Evolutionary conservation across 441 rosid species (phyloP), one percentile per base, ranked within the genome.

Genomic region (Arabidopsis lyrata): DNA sequence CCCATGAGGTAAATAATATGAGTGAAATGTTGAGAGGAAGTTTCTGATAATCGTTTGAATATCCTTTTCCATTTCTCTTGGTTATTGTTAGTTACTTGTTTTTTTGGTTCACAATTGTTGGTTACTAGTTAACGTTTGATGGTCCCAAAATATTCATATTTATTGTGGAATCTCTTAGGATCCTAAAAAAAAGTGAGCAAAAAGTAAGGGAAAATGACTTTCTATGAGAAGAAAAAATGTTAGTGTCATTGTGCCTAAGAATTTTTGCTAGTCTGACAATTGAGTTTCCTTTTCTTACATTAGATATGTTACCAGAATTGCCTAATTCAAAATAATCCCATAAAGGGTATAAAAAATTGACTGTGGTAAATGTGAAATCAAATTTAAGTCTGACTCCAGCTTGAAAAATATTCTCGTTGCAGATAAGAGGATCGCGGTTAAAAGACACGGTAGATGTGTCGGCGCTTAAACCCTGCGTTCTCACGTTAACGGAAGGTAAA

Each of bases 391-490:
- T 31, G 42, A 63, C 34, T 39, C 61, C 3, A 39, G 47, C 35
- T 58, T 14, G 27, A 4, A 45, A 0, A 38, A 24, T 22, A 27
- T 39, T 31, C 0, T 38, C 52, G 42, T 72, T 32, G 14, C 84
- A 89, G 92, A 77, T 79, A 2, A 81, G 90, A 57, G 95, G 95
- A 34, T 58, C 66, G 65, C 81, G 70, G 80, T 80, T 89, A 73
- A 86, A 83, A 63, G 88, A 83, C 66, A 34, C 80, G 3, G 87
- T 87, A 16, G 91, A 87, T 72, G 84, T 87, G 57, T 83, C 95
- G 53, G 87, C 86, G 56, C 84, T 89, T 16, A 89, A 86, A 81
- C 95, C 95, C 12, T 83, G 85, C 64, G 73, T 83, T 52, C 85
- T 89, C 63, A 18, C 77, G 22, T 76, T 89, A 67, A 66, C 78